Percentiles rank a stretch among this genome's conserved stretches.
Evolutionary conservation across 1,284 basidiomycete genomes (phyloP).

Genomic region (Agroathelia rolfsii): DNA sequence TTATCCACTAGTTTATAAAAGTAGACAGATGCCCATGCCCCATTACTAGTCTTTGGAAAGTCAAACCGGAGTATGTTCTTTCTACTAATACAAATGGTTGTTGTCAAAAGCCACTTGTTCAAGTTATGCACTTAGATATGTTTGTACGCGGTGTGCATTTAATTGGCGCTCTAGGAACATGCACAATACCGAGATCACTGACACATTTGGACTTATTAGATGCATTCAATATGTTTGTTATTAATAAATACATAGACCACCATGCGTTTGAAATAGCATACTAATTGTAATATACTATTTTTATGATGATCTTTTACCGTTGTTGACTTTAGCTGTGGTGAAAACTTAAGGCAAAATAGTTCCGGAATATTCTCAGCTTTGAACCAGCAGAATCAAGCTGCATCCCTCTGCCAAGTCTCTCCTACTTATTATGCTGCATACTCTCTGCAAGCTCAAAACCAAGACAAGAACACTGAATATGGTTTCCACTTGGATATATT

Average conservation of each 20-base stretch:
- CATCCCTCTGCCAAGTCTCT: too few species aligned
- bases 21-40: neutral
- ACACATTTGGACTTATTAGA: neutral
- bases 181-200: neutral
- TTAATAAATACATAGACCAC: slow-evolving; percentile 7
- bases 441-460: too few species aligned
- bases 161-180: slow-evolving; percentile 1
- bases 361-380: too few species aligned
- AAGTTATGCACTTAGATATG: slow-evolving; percentile 5
- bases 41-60: neutral
- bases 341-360: too few species aligned
- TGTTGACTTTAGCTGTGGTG: too few species aligned
- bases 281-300: neutral
- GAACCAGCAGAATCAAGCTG: too few species aligned
- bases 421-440: too few species aligned
- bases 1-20: neutral
- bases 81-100: too few species aligned
- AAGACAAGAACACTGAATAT: too few species aligned
- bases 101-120: too few species aligned
- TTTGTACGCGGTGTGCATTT: slow-evolving; percentile 8
- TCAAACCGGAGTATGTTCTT: slow-evolving; percentile 1
- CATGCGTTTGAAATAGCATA: slow-evolving; percentile 1
- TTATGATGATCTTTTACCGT: too few species aligned
- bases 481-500: too few species aligned
- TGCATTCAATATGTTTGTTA: neutral